Base-by-base conservation (phyloP, 495 filamentous ascomycete species). In the Aspergillus indologenus region DNA sequence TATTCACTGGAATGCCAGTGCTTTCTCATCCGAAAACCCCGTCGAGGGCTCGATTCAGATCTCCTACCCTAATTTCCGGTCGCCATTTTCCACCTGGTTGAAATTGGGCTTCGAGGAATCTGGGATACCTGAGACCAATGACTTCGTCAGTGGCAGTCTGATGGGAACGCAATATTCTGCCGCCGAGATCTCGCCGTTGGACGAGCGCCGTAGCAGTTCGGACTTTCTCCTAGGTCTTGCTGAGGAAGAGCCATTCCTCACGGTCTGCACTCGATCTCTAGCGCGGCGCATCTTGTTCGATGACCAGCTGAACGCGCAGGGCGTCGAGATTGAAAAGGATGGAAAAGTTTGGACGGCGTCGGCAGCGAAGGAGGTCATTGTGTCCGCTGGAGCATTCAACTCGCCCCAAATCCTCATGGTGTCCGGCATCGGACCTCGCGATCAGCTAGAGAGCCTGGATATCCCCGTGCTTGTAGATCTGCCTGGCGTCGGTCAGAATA, bases 401-500 rank as follows among this genome's bases (percentile, higher is more conserved):
- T 50, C 48, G 22, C 48, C 48, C 5, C 48, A 50, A 23, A 0
- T 50, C 1, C 48, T 50, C 3, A 50, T 50, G 48, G 48, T 50
- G 14, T 50, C 48, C 12, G 48, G 48, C 11, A 29, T 50, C 12
- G 48, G 48, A 3, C 48, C 48, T 17, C 15, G 22, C 17, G 22
- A 17, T 4, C 19, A n/a, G 1, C 23, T 50, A 1, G 18, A 29
- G 3, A 31, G 19, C 3, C 23, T 29, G 4, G 48, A 29, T 23
- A 50, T 50, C 14, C 14, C 48, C 34, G 6, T 40, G 8, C 18
- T 82, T 5, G 60, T 63, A 0, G 65, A 82, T 49, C 65, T 62
- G 14, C 73, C 77, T 0, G 77, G 82, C 40, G 81, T 83, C 3
- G 81, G 81, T 1, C 78, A 83, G 66, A 74, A 75, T 44, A 63